These are phyloP conservation scores for Annulohypoxylon bovei DNA, from an alignment of 495 filamentous ascomycete genomes.

Conservation along the genomic window DNA sequence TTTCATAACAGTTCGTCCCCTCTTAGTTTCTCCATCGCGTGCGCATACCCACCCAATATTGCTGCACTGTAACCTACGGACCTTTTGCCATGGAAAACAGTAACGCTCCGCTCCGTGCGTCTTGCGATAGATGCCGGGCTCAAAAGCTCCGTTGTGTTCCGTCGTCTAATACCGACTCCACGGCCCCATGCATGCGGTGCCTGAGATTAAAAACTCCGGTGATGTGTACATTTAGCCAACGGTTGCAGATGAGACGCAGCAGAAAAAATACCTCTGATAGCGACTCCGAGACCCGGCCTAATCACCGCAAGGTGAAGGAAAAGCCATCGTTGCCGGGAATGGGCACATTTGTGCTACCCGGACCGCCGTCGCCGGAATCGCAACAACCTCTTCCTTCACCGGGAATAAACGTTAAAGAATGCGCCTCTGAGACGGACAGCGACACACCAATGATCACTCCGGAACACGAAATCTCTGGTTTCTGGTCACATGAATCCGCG, in stretches of 20 bases:
- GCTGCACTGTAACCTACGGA: background rate
- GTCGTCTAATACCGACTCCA: background rate
- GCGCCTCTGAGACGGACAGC: background rate
- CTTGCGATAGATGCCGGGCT: background rate
- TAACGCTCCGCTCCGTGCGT: background rate
- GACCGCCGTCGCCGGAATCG: background rate
- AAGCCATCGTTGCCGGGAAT: background rate
- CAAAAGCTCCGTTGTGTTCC: background rate
- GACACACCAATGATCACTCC: background rate
- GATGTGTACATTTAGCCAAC: slow-evolving; percentile 1
- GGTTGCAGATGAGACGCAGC: slow-evolving; percentile 1
- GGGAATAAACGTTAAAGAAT: background rate
- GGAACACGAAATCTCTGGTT: background rate
- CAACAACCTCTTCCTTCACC: background rate
- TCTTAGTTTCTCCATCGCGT: background rate
- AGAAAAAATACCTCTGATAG: background rate
- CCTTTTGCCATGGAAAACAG: background rate
- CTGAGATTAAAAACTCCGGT: background rate
- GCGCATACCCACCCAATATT: background rate
- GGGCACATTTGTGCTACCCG: background rate
- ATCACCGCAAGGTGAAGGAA: background rate
- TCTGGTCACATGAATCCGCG: background rate
- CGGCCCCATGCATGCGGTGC: background rate
- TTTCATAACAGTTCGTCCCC: background rate
- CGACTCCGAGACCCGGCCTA: background rate